A percentile compares a stretch with the other conserved stretches of the same genome.
phyloP scores from a whole-genome alignment of 176 grass and related monocot genomes.

The Carex myosuroides region DNA sequence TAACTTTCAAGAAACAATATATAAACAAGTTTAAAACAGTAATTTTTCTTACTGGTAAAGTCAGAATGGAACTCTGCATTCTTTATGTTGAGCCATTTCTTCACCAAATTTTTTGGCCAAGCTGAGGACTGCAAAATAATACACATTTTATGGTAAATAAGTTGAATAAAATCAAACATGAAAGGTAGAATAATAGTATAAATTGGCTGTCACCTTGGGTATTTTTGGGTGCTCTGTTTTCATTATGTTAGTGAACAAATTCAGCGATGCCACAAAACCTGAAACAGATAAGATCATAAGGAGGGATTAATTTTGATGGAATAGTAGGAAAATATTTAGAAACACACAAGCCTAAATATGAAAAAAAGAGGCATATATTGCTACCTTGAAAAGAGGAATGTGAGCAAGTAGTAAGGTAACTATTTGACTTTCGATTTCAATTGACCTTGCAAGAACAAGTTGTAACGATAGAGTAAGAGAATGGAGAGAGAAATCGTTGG shows the following conservation, averaged over 20 bases:
- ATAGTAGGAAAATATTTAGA: background rate
- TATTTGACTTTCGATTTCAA: background rate
- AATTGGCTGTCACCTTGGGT: constrained; percentile 42
- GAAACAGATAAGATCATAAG: constrained; percentile 8
- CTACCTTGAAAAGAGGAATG: background rate
- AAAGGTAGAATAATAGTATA: background rate
- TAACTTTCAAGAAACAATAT: too few relatives aligned
- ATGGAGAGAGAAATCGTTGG: constrained; percentile 7
- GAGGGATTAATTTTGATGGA: constrained; percentile 1
- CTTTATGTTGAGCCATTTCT: constrained; percentile 71
- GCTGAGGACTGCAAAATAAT: constrained; percentile 45
- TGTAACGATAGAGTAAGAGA: background rate
- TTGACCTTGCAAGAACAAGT: background rate
- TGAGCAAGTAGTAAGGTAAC: background rate
- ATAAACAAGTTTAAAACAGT: too few relatives aligned
- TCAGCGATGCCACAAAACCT: background rate
- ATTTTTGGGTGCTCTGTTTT: constrained; percentile 41
- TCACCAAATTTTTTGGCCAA: constrained; percentile 66
- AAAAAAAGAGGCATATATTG: background rate
- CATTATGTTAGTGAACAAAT: constrained; percentile 15
- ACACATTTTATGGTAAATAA: background rate
- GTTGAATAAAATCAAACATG: background rate
- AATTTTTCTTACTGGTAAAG: constrained; percentile 29
- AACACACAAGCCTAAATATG: background rate
- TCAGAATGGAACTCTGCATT: constrained; percentile 48